Base-by-base conservation (phyloP, 495 filamentous ascomycete species). In the Tuber melanosporum region DNA sequence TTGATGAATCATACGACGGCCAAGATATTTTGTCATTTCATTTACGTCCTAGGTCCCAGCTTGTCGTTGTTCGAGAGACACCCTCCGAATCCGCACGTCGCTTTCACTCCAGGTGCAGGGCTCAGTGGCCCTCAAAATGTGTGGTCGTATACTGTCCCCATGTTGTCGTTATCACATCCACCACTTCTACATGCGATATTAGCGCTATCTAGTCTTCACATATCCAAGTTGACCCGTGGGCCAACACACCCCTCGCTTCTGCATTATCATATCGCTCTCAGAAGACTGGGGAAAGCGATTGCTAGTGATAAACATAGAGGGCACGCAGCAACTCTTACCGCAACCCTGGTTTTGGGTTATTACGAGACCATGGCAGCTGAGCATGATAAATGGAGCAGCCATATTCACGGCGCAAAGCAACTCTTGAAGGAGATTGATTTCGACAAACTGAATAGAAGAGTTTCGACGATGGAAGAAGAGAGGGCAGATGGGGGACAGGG, bases 301-400 rank as follows among this genome's bases (percentile, higher is more conserved):
- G 88, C 90, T 36, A 88, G 92, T 62, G 89, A 90, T 17, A 87
- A 82, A 71, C 90, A 91, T 80, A 91, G 95, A n/a, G 89, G 89
- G 22, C 90, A 93, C 76, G 87, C 93, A 17, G 90, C 92, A 0
- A 98, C 95, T 0, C 86, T 99, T 22, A 94, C 95, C 19, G 94
- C 95, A 22, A 92, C 93, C 1, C 85, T 97, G n/a, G 85, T 98
- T 26, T 88, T 99, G 39, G 93, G 91, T 1, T 99, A 92, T 81
- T 99, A 97, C 82, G 95, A 98, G 83, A 93, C 97, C 36, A 94
- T 94, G 89, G 91, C 92, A 70, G 95, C 94, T 22, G 95, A 99
- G 80, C 95, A 98, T 81, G 89, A 92, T 72, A 97, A 97, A 84
- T 99, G 95, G 95, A 94, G 92, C 80, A 94, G 90, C 74, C 95